Percentiles rank a stretch among this genome's conserved stretches.
phyloP scores from a whole-genome alignment of 2,329 filamentous ascomycete genomes.

The Xylaria sp. region DNA sequence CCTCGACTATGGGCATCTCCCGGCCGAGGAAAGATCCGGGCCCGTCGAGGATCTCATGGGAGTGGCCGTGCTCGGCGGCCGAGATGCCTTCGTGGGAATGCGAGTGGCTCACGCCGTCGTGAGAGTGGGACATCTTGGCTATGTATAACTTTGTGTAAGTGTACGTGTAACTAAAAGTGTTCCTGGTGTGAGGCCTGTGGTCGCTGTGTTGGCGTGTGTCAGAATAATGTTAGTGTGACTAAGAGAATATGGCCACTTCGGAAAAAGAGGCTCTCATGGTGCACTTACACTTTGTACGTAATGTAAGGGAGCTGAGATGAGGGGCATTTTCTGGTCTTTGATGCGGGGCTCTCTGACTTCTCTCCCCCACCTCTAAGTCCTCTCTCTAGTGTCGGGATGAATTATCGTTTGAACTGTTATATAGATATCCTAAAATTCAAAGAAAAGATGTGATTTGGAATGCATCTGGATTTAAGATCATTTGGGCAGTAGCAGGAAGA shows the following conservation, averaged over 20 bases:
- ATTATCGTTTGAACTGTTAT: no score
- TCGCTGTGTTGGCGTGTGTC: conserved; percentile 20
- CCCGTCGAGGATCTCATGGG: conserved; percentile 93
- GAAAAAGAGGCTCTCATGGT: not conserved
- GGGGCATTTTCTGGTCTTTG: conserved; percentile 18
- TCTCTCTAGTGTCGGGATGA: not conserved
- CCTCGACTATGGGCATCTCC: conserved; percentile 93
- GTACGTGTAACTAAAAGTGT: not conserved
- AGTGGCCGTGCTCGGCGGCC: conserved; percentile 85
- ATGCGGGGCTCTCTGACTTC: conserved; percentile 26
- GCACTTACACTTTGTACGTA: conserved; percentile 6
- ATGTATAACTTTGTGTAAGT: conserved; percentile 8
- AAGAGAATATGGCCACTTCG: conserved; percentile 12
- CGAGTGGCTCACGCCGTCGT: conserved; percentile 61
- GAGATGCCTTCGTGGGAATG: conserved; percentile 63
- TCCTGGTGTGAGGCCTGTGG: not conserved
- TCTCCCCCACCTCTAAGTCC: not conserved
- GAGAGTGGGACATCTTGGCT: conserved; percentile 60
- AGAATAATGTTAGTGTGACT: conserved; percentile 28
- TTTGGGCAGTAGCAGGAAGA: no score
- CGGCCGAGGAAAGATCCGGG: conserved; percentile 89
- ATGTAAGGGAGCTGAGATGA: conserved; percentile 14
- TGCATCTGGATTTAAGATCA: no score
- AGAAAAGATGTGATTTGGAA: not conserved
- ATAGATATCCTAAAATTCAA: not conserved